These are phyloP conservation scores for Penicillium lividum DNA, from an alignment of 495 filamentous ascomycete genomes.

Conservation along the genomic window DNA sequence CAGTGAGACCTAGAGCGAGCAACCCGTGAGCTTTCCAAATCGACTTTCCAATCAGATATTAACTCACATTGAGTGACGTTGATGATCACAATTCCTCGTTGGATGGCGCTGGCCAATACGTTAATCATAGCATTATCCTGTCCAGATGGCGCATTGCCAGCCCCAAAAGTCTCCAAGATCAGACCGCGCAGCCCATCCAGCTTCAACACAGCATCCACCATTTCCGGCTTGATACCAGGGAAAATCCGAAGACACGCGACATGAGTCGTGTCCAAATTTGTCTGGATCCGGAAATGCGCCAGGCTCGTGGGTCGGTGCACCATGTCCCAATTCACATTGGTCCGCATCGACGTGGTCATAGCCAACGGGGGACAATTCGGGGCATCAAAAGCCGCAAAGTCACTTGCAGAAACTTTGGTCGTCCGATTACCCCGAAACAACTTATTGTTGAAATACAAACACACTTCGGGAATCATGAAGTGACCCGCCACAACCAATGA, in stretches of 20 bases:
- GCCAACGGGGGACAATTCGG: constrained; percentile 84
- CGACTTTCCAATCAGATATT: not conserved
- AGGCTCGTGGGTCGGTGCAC: constrained; percentile 74
- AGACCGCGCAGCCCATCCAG: constrained; percentile 79
- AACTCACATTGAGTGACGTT: constrained; percentile 87
- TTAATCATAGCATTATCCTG: constrained; percentile 81
- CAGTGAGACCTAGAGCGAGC: constrained; percentile 57
- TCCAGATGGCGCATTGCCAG: constrained; percentile 87
- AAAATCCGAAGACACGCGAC: constrained; percentile 95
- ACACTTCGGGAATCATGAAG: constrained; percentile 95
- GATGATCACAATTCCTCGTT: constrained; percentile 82
- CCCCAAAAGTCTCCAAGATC: constrained; percentile 92
- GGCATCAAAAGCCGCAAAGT: constrained; percentile 83
- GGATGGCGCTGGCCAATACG: constrained; percentile 74
- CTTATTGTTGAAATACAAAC: constrained; percentile 91
- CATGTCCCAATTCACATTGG: constrained; percentile 80
- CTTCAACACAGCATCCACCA: constrained; percentile 85
- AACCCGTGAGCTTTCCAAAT: not conserved
- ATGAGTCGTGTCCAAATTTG: constrained; percentile 78
- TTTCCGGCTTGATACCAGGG: constrained; percentile 90
- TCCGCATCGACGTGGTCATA: constrained; percentile 74
- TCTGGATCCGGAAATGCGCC: constrained; percentile 73
- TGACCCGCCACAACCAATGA: constrained; percentile 93
- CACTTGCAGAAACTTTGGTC: constrained; percentile 84
- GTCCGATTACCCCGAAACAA: constrained; percentile 90